phyloP scores from a whole-genome alignment of 768 basidiomycete species.

The Amanita pallidorosea region DNA sequence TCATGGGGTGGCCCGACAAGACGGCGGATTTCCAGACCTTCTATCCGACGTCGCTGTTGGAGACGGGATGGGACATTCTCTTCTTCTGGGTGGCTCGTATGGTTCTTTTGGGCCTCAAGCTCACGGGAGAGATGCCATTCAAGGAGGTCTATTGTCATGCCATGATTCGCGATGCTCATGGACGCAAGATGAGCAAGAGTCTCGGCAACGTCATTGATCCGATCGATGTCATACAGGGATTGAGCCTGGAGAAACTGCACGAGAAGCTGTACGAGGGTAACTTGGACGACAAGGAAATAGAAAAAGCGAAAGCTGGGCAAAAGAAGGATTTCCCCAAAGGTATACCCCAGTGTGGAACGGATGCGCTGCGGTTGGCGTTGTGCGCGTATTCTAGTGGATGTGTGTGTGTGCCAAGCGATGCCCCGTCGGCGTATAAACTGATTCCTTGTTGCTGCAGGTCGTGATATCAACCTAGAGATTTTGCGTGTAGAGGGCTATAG shows the following conservation, averaged over 20 bases:
- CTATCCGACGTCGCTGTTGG: constrained; percentile 85
- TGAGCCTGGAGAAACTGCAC: constrained; percentile 70
- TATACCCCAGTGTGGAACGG: constrained; percentile 97
- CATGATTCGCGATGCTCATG: constrained; percentile 98
- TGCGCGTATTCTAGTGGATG: constrained; percentile 92
- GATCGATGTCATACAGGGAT: constrained; percentile 85
- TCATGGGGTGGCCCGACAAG: constrained; percentile 97
- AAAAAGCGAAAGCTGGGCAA: constrained; percentile 87
- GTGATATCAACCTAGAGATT: constrained; percentile 96
- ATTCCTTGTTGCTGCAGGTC: constrained; percentile 36
- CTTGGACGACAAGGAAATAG: constrained; percentile 85
- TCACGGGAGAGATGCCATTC: constrained; percentile 91
- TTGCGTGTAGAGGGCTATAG: constrained; percentile 94
- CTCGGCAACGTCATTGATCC: constrained; percentile 98
- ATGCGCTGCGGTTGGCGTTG: constrained; percentile 89
- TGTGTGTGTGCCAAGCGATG: constrained; percentile 15
- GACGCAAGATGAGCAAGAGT: constrained; percentile 98
- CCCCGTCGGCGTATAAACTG: background rate
- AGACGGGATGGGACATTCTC: constrained; percentile 99
- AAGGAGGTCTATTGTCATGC: constrained; percentile 94
- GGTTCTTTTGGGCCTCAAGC: constrained; percentile 84
- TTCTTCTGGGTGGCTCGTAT: constrained; percentile 99
- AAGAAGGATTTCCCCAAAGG: constrained; percentile 99
- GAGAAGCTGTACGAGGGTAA: constrained; percentile 85
- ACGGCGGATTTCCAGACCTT: constrained; percentile 69